phyloP scores from a whole-genome alignment of 1,284 basidiomycete species.

The Moniliophthora roreri region DNA sequence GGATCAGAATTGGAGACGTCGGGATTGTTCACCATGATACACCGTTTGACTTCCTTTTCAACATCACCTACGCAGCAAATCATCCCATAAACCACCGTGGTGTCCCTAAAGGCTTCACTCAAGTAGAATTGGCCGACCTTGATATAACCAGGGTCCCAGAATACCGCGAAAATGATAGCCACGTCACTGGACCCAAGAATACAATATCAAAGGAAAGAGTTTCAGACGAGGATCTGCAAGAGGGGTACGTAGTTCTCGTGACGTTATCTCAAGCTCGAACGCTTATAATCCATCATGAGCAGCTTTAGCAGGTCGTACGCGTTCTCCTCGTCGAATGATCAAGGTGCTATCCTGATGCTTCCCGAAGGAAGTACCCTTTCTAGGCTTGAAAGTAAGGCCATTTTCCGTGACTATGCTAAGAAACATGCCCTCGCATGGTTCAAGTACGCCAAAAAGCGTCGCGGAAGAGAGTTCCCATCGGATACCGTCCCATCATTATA shows the following conservation, averaged over 20 bases:
- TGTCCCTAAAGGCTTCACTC: conserved; percentile 20
- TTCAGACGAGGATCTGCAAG: not conserved
- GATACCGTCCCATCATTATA: conserved; percentile 10
- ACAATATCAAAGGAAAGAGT: not conserved
- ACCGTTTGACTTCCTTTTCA: conserved; percentile 34
- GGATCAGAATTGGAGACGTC: conserved; percentile 30
- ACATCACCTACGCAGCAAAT: conserved; percentile 24
- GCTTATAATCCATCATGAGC: no score
- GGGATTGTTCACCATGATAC: conserved; percentile 29
- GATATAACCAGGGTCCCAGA: conserved; percentile 16
- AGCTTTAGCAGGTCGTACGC: not conserved
- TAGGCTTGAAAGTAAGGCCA: conserved; percentile 3
- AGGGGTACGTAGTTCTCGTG: not conserved
- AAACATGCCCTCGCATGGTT: conserved; percentile 11
- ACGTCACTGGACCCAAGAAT: not conserved
- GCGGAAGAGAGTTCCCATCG: conserved; percentile 2
- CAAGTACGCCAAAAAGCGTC: conserved; percentile 6
- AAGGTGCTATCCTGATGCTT: conserved; percentile 12
- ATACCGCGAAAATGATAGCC: conserved; percentile 8
- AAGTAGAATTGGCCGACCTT: conserved; percentile 4
- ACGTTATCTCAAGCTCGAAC: no score
- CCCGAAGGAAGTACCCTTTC: conserved; percentile 7
- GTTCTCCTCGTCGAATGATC: conserved; percentile 3
- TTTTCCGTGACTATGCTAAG: conserved; percentile 8
- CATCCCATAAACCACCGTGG: conserved; percentile 19